Evolutionary conservation across 495 filamentous ascomycete genomes (phyloP).

Genomic region (Lophiotrema nucula): DNA sequence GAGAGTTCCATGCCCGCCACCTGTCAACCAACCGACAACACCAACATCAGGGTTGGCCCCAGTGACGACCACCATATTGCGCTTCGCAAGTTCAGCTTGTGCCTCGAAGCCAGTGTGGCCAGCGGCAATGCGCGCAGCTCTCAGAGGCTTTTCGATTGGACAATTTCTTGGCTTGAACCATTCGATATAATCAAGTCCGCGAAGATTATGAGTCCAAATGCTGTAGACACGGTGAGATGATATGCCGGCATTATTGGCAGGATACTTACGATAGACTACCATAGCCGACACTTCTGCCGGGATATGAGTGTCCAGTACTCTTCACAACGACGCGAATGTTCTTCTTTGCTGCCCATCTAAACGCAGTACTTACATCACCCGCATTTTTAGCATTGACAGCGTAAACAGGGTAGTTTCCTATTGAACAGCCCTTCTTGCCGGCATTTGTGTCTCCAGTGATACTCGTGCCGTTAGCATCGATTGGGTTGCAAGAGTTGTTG

Average conservation of each 20-base stretch:
- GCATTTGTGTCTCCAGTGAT: conserved; percentile 24
- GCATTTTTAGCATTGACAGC: conserved; percentile 58
- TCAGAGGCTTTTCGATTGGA: conserved; percentile 14
- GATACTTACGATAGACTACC: conserved; percentile 20
- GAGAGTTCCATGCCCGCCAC: conserved; percentile 23
- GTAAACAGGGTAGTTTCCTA: conserved; percentile 59
- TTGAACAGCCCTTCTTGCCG: conserved; percentile 45
- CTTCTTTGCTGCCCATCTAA: conserved; percentile 62
- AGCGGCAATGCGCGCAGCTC: conserved; percentile 28
- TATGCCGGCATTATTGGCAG: neutral
- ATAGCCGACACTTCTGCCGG: conserved; percentile 25
- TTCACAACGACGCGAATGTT: conserved; percentile 62
- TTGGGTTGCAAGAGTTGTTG: conserved; percentile 31
- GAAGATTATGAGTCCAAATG: conserved; percentile 35
- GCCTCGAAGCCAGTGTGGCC: conserved; percentile 23
- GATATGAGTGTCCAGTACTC: conserved; percentile 62
- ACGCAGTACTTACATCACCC: conserved; percentile 55
- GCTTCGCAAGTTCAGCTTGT: conserved; percentile 14
- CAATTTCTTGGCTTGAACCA: conserved; percentile 21
- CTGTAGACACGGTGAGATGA: neutral
- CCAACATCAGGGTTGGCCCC: conserved; percentile 23
- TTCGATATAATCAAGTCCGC: conserved; percentile 13
- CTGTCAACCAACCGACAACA: conserved; percentile 22
- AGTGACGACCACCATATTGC: conserved; percentile 24
- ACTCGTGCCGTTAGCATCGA: conserved; percentile 31